Conservation (phyloP, 108 stramenopile genomes). For the Aureococcus anophagefferens region DNA sequence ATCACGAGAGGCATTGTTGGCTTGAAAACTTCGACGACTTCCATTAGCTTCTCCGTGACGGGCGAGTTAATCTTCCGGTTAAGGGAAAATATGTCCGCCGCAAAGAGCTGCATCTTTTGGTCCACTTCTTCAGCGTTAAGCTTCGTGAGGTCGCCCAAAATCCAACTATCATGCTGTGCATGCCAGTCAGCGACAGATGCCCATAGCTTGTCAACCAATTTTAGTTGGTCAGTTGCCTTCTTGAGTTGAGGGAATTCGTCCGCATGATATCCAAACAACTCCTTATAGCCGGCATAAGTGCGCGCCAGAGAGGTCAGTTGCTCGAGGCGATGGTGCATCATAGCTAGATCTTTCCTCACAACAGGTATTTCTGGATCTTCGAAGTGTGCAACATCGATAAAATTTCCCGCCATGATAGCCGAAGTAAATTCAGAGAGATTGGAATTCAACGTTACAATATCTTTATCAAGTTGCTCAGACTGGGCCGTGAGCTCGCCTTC, state of each 20-base stretch:
- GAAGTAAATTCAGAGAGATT: slow-evolving; percentile 19
- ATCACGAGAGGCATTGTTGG: slow-evolving; percentile 25
- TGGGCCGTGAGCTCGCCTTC: slow-evolving; percentile 33
- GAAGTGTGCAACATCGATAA: slow-evolving; percentile 25
- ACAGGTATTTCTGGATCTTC: slow-evolving; percentile 14
- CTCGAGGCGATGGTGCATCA: slow-evolving; percentile 24
- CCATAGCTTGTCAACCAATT: slow-evolving; percentile 31
- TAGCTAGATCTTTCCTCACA: slow-evolving; percentile 15
- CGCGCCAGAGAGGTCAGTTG: slow-evolving; percentile 15
- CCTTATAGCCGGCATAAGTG: slow-evolving; percentile 32
- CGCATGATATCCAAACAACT: slow-evolving; percentile 26
- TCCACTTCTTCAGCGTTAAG: slow-evolving; percentile 36
- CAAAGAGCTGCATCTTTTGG: slow-evolving; percentile 29
- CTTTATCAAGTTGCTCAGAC: slow-evolving; percentile 20
- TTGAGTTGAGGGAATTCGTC: slow-evolving; percentile 27
- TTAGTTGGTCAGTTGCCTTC: slow-evolving; percentile 26
- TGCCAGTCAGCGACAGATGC: slow-evolving; percentile 29
- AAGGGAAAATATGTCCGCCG: slow-evolving; percentile 29
- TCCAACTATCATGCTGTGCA: slow-evolving; percentile 31
- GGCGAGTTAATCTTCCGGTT: slow-evolving; percentile 40
- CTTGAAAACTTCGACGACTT: slow-evolving; percentile 3
- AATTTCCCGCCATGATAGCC: slow-evolving; percentile 25
- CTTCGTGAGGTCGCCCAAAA: slow-evolving; percentile 26
- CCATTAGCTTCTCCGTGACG: slow-evolving; percentile 28
- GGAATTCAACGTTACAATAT: slow-evolving; percentile 34